Percentiles rank a stretch among this genome's conserved stretches.
Evolutionary conservation across 1,284 basidiomycete genomes (phyloP).

Genomic region (Papiliotrema fonsecae): DNA sequence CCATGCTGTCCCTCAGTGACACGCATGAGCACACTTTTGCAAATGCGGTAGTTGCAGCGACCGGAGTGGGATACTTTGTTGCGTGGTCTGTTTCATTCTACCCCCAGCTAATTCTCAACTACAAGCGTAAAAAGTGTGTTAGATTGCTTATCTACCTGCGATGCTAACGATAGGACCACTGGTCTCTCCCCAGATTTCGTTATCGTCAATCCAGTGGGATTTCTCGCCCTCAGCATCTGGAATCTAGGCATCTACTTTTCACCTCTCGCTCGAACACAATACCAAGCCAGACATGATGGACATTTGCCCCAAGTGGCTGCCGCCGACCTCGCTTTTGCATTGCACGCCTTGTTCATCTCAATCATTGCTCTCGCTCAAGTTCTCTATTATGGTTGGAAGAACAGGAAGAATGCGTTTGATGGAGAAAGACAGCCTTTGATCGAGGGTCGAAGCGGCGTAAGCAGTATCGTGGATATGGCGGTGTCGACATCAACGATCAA

Average conservation of each 20-base stretch:
- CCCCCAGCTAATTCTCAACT: constrained; percentile 50
- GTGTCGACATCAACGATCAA: constrained; percentile 11
- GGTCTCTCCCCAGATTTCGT: constrained; percentile 50
- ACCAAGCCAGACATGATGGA: constrained; percentile 43
- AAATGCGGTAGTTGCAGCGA: constrained; percentile 17
- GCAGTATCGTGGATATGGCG: neutral
- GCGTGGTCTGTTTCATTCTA: constrained; percentile 50
- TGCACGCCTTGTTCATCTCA: constrained; percentile 42
- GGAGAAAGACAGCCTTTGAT: constrained; percentile 12
- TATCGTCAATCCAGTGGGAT: constrained; percentile 50
- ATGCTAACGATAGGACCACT: constrained; percentile 23
- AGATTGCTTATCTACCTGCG: neutral
- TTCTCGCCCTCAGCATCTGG: constrained; percentile 47
- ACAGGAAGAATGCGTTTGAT: neutral
- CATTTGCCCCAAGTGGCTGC: constrained; percentile 45
- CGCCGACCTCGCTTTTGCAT: constrained; percentile 49
- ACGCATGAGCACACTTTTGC: constrained; percentile 10
- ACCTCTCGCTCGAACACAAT: constrained; percentile 41
- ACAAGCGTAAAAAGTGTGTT: constrained; percentile 43
- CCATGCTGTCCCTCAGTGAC: neutral
- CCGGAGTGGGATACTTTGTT: constrained; percentile 43
- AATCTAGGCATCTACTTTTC: constrained; percentile 43
- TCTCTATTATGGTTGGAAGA: constrained; percentile 23
- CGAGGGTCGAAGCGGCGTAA: neutral
- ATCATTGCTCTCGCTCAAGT: constrained; percentile 29